These are phyloP conservation scores for Viridothelium virens DNA, from an alignment of 495 filamentous ascomycete species.

Conservation along the genomic window DNA sequence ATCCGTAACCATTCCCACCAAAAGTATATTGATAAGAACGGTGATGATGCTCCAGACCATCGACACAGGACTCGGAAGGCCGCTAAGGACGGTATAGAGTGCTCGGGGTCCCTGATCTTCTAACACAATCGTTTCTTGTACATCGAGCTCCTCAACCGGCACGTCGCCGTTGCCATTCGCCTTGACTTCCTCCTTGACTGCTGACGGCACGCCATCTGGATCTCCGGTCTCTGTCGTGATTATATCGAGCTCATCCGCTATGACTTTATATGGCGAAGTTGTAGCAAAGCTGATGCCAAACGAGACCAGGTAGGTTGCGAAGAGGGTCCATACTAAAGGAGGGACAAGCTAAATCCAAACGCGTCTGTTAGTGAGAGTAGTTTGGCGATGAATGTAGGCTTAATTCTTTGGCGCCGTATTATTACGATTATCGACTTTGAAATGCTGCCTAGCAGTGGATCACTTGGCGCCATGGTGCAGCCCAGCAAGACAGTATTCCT, in stretches of 20 bases:
- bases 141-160: slow-evolving; percentile 33
- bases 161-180: slow-evolving; percentile 29
- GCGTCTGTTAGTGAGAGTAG: neutral
- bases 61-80: slow-evolving; percentile 61
- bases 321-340: slow-evolving; percentile 57
- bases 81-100: slow-evolving; percentile 61
- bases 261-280: slow-evolving; percentile 50
- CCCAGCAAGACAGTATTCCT: slow-evolving; percentile 55
- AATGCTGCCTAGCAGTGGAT: neutral
- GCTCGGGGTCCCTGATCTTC: slow-evolving; percentile 32
- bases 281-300: slow-evolving; percentile 53
- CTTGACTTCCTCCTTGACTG: slow-evolving; percentile 19
- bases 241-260: slow-evolving; percentile 55
- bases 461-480: neutral
- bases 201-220: slow-evolving; percentile 11
- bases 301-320: slow-evolving; percentile 64
- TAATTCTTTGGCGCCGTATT: neutral
- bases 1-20: slow-evolving; percentile 62
- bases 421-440: neutral
- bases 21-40: slow-evolving; percentile 58
- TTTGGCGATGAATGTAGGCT: too few species aligned
- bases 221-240: slow-evolving; percentile 46
- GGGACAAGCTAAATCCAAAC: slow-evolving; percentile 45
- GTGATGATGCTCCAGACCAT: slow-evolving; percentile 55
- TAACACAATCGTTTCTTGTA: slow-evolving; percentile 35